A percentile compares a stretch with the other conserved stretches of the same genome.
Evolutionary conservation across 202 grass and related monocot species (phyloP).

Genomic region (Brachypodium distachyon): DNA sequence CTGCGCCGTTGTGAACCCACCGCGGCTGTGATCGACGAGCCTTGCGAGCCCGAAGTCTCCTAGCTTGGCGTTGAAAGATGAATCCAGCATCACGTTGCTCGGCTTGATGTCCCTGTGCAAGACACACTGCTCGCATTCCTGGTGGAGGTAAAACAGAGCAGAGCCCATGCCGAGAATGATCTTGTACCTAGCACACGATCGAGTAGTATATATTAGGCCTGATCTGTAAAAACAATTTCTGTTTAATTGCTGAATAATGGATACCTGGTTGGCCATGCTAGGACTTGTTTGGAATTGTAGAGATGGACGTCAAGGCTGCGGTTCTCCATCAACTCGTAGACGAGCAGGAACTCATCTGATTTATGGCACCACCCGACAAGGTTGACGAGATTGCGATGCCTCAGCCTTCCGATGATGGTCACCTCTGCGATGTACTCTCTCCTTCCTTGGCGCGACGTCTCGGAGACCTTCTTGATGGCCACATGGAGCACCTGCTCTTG

Average conservation of each 20-base stretch:
- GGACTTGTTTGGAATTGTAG: neutral
- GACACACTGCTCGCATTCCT: conserved; percentile 26
- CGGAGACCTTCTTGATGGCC: conserved; percentile 31
- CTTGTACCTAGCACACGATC: neutral
- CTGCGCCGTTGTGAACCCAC: neutral
- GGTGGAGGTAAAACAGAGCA: conserved; percentile 32
- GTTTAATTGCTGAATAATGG: neutral
- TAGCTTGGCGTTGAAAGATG: conserved; percentile 33
- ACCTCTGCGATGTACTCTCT: conserved; percentile 5
- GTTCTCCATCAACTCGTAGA: conserved; percentile 25
- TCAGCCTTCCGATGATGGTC: conserved; percentile 7
- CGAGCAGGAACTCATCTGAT: conserved; percentile 7
- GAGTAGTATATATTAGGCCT: neutral
- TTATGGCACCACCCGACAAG: conserved; percentile 20
- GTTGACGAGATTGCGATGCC: conserved; percentile 19
- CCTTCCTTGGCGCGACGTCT: conserved; percentile 16
- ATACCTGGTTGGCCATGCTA: neutral
- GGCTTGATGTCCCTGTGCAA: conserved; percentile 44
- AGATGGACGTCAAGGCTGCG: conserved; percentile 9
- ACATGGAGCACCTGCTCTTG: neutral
- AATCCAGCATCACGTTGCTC: conserved; percentile 42
- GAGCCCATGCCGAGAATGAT: conserved; percentile 19
- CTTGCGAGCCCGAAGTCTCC: conserved; percentile 36
- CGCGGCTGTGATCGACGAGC: conserved; percentile 7
- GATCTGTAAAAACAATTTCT: neutral